Evolutionary conservation across 2,329 filamentous ascomycete genomes (phyloP), one percentile per base, ranked within the genome.

Genomic region (Diaporthe australafricana): DNA sequence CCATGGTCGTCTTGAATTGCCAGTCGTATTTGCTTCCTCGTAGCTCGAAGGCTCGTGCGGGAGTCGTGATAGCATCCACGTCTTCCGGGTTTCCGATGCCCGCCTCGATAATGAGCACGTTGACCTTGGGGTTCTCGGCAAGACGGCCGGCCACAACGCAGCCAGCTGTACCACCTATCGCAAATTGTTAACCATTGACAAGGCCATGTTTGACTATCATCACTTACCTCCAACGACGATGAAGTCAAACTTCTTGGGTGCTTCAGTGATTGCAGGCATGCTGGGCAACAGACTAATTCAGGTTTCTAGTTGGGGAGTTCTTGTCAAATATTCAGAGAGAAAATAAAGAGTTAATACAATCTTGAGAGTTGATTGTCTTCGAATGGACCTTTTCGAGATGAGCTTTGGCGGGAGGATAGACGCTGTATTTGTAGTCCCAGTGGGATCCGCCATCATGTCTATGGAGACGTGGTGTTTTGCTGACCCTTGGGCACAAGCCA

Each of bases 1-100:
- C 85, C 80, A 91, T 86, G 38, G 87, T 90, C 2, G 87, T 88
- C 81, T 91, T 90, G 80, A 90, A 91, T 0, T 81, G 82, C 88
- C 88, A 91, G 78, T 91, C 89, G 73, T 89, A 84, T 75, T 89
- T 79, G 77, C 86, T 87, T 47, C 83, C 84, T 20, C 88, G 85
- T 0, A 90, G 84, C 4, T 85, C 83, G 75, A 91, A 86, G 45
- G 86, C 87, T 11, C 81, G 80, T 1, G 86, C 83, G 0, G 88
- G 89, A 5, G 87, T 90, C 5, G 81, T 86, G 75, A 89, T 87
- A 56, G 87, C 84, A 25, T 86, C 83, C 53, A 88, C 80, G 7
- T 87, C 81, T 7, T 83, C 78, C 0, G 88, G 83, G 75, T 88
- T 87, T 72, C 82, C 81, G 27, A 81, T 79, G 14, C 86, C 86